Evolutionary conservation across 345 rosid genomes (phyloP), one percentile per base, ranked within the genome.

Genomic region (Draba incana): DNA sequence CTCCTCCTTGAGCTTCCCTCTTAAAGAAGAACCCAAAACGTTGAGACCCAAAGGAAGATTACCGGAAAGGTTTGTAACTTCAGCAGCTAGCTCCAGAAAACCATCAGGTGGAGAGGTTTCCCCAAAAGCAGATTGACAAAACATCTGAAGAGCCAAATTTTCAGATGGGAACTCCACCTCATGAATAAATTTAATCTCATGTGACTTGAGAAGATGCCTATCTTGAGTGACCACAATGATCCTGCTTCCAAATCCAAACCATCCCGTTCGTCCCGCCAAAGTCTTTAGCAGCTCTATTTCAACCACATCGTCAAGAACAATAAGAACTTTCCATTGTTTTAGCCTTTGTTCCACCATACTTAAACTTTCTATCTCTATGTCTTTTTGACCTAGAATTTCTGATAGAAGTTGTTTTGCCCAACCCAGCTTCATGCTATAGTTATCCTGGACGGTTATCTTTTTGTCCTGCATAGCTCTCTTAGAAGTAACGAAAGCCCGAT

Each of bases 31-130:
- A 8, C 81, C 79, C n/a, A 73, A 8, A 6, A 65, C 62, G 49
- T 66, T 31, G 58, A 54, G 58, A 8, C 16, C 76, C 12, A 77
- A 13, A 4, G 79, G 85, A 41, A 76, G 30, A 0, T 82, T 76
- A 3, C 59, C 3, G 10, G 71, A 62, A 66, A 66, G 57, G 13
- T 20, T 3, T 2, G 62, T 31, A 4, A 71, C 60, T 9, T n/a
- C 14, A 3, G 38, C 14, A 1, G 73, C 33, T 0, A 74, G 13
- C 9, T 53, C n/a, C 25, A 1, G 3, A n/a, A 13, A 67, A 37
- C 27, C 50, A 4, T 5, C 9, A 1, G 15, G 3, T 3, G 79
- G 80, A n/a, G 49, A 62, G n/a, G 42, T n/a, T 10, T 28, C 2
- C 14, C 10, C 15, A 9, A 78, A 73, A 13, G 75, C 72, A 44